These are phyloP conservation scores for Haplosporangium sp. DNA, from an alignment of 371 early-diverging fungal species.

Conservation along the genomic window DNA sequence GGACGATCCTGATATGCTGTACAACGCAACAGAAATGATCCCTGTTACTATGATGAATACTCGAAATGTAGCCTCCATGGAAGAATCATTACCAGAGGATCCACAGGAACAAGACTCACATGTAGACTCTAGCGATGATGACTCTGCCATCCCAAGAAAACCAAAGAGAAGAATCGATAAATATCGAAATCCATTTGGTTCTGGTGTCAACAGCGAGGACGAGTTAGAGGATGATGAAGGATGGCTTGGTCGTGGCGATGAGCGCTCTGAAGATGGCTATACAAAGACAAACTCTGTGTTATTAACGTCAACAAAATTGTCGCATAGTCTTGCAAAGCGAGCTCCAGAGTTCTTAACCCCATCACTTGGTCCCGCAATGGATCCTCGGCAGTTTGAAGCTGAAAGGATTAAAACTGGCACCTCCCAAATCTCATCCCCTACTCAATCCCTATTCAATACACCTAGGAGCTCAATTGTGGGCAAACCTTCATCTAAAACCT, in stretches of 20 bases:
- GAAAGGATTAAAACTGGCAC: neutral
- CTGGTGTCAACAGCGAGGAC: slow-evolving; percentile 16
- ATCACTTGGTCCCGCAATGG: slow-evolving; percentile 44
- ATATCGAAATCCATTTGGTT: slow-evolving; percentile 38
- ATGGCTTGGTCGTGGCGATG: slow-evolving; percentile 33
- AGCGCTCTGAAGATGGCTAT: slow-evolving; percentile 24
- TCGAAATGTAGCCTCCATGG: slow-evolving; percentile 23
- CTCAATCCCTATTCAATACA: slow-evolving; percentile 25
- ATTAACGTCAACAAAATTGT: slow-evolving; percentile 20
- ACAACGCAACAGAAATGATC: slow-evolving; percentile 42
- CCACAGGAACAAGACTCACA: neutral
- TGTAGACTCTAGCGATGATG: slow-evolving; percentile 25
- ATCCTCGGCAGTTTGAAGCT: slow-evolving; percentile 44
- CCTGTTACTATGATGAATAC: slow-evolving; percentile 52
- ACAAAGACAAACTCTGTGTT: slow-evolving; percentile 49
- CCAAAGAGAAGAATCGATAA: slow-evolving; percentile 35
- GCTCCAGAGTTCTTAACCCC: slow-evolving; percentile 27
- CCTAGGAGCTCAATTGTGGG: neutral
- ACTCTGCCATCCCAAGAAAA: slow-evolving; percentile 15
- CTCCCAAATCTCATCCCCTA: slow-evolving; percentile 1
- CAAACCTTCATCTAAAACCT: neutral
- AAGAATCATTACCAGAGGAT: slow-evolving; percentile 23
- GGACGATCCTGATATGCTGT: slow-evolving; percentile 38
- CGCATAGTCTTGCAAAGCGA: neutral
- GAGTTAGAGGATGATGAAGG: slow-evolving; percentile 47